Percentiles rank a stretch among this genome's conserved stretches.
These are phyloP conservation scores for Berberis vulgaris DNA, from an alignment of 164 flowering plant species.

Conservation along the genomic window DNA sequence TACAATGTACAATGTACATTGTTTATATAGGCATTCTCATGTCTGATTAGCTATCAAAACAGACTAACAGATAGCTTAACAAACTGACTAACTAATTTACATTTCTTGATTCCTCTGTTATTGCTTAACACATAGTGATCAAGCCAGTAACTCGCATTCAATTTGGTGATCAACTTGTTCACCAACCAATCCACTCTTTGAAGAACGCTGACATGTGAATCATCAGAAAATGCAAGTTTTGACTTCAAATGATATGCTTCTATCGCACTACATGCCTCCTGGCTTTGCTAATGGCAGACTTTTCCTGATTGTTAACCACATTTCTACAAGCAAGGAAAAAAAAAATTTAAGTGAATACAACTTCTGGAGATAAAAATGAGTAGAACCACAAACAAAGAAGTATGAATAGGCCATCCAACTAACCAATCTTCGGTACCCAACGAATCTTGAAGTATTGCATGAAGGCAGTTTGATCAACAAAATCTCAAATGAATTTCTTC, in stretches of 20 bases:
- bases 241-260: constrained; percentile 92
- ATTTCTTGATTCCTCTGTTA: too few species aligned
- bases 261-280: constrained; percentile 86
- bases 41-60: too few species aligned
- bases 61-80: too few species aligned
- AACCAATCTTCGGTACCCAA: constrained; percentile 95
- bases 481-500: constrained; percentile 67
- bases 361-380: too few species aligned
- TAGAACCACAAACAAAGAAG: background rate
- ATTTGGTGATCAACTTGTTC: constrained; percentile 86
- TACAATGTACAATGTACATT: too few species aligned
- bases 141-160: constrained; percentile 92
- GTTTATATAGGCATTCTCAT: too few species aligned
- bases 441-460: constrained; percentile 68
- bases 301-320: constrained; percentile 84
- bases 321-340: constrained; percentile 31
- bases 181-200: constrained; percentile 97
- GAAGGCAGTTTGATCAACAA: constrained; percentile 79
- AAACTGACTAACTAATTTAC: too few species aligned
- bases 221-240: constrained; percentile 73
- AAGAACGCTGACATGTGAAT: constrained; percentile 79
- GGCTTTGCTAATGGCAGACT: constrained; percentile 82
- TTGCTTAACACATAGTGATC: too few species aligned
- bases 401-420: background rate
- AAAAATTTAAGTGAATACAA: background rate